These are phyloP conservation scores for Eucalyptus decipiens DNA, from an alignment of 345 rosid species.

Conservation along the genomic window DNA sequence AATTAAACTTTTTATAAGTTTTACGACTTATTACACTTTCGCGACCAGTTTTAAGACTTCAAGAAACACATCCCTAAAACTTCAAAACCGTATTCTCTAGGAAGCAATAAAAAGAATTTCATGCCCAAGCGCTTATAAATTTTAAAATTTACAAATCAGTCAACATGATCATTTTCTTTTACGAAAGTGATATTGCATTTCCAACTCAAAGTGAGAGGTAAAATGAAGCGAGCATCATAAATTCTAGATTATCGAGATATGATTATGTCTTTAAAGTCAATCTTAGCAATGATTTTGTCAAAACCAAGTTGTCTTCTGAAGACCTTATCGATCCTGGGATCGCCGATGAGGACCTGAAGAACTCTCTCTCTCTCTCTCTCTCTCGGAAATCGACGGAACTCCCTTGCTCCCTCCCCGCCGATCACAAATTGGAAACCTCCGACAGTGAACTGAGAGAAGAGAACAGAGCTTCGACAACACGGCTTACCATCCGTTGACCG, in stretches of 20 bases:
- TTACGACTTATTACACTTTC: too few species aligned
- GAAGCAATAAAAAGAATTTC: not conserved
- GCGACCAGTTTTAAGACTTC: accelerated
- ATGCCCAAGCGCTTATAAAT: not conserved
- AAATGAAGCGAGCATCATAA: too few species aligned
- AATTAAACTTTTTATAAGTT: too few species aligned
- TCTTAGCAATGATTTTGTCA: too few species aligned
- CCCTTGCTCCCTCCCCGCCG: not conserved
- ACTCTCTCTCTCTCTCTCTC: too few species aligned
- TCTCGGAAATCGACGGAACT: too few species aligned
- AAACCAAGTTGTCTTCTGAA: too few species aligned
- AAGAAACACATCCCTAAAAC: too few species aligned
- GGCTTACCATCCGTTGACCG: not conserved
- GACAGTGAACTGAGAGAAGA: not conserved
- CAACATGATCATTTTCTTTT: not conserved
- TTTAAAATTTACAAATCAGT: not conserved
- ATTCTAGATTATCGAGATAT: not conserved
- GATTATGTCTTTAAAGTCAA: not conserved
- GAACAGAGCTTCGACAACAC: not conserved
- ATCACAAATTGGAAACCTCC: not conserved
- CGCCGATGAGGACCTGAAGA: too few species aligned
- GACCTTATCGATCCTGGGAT: not conserved
- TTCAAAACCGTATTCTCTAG: too few species aligned
- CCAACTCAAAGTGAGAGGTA: not conserved
- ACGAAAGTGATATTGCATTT: not conserved